phyloP scores from a whole-genome alignment of 2,329 filamentous ascomycete genomes.

The Cordyceps militaris region DNA sequence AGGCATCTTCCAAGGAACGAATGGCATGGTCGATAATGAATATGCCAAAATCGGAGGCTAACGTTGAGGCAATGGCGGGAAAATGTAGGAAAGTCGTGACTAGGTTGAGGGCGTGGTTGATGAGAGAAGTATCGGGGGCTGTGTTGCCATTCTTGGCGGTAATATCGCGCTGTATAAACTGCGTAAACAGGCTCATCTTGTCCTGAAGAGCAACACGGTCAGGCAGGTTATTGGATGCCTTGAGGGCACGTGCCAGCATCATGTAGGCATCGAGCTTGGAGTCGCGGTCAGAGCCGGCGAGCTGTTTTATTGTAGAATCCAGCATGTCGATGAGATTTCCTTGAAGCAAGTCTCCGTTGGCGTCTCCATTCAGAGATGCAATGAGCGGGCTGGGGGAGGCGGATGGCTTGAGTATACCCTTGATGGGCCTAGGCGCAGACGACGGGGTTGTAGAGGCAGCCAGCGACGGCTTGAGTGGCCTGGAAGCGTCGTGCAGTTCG shows the following conservation, averaged over 20 bases:
- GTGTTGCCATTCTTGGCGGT: conserved; percentile 51
- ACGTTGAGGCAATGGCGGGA: conserved; percentile 57
- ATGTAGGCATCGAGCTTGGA: conserved; percentile 80
- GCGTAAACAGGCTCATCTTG: conserved; percentile 70
- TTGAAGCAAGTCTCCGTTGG: conserved; percentile 30
- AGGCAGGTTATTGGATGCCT: conserved; percentile 75
- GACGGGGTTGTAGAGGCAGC: conserved; percentile 32
- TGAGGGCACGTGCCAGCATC: conserved; percentile 67
- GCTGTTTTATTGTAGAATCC: conserved; percentile 73
- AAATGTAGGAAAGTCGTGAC: conserved; percentile 72
- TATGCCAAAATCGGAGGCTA: conserved; percentile 70
- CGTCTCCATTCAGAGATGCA: conserved; percentile 33
- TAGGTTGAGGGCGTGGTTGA: conserved; percentile 71
- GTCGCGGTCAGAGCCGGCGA: conserved; percentile 65
- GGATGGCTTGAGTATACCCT: conserved; percentile 72
- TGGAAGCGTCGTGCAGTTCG: conserved; percentile 34
- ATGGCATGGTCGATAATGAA: conserved; percentile 80
- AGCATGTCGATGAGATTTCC: conserved; percentile 70
- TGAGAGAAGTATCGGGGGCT: conserved; percentile 58
- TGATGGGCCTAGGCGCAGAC: conserved; percentile 40
- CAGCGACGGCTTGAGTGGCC: conserved; percentile 32
- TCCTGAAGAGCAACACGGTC: conserved; percentile 63
- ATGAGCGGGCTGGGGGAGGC: conserved; percentile 40
- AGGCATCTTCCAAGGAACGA: conserved; percentile 59
- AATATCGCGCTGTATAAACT: conserved; percentile 80